Percentiles rank a stretch among this genome's conserved stretches.
phyloP scores from a whole-genome alignment of 2,329 filamentous ascomycete species.

The Chaetomiaceae sp. region DNA sequence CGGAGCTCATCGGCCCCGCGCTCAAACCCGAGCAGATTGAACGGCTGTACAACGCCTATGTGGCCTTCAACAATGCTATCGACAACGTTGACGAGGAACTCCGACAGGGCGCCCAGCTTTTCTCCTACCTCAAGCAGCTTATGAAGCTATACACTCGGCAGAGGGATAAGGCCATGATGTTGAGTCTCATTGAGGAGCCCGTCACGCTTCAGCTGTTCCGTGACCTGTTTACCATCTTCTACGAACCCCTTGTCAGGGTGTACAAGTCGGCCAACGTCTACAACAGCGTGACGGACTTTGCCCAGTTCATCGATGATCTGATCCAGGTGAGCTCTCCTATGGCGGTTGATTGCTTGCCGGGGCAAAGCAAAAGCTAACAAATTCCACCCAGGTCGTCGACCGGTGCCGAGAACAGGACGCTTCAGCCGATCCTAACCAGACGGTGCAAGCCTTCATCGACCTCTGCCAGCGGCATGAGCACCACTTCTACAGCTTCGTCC shows the following conservation, averaged over 20 bases:
- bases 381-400: conserved; percentile 62
- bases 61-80: conserved; percentile 91
- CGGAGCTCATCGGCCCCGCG: conserved; percentile 68
- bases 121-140: conserved; percentile 90
- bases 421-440: conserved; percentile 94
- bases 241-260: conserved; percentile 91
- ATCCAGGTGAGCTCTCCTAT: conserved; percentile 58
- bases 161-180: conserved; percentile 96
- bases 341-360: not conserved
- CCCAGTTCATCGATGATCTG: conserved; percentile 86
- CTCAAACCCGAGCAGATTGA: conserved; percentile 72
- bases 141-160: conserved; percentile 88
- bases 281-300: conserved; percentile 94
- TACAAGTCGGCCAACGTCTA: conserved; percentile 99
- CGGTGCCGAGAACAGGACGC: conserved; percentile 70
- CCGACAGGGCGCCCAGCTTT: conserved; percentile 83
- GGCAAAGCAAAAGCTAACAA: too few relatives aligned
- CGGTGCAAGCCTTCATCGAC: conserved; percentile 96
- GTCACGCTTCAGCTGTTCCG: conserved; percentile 95
- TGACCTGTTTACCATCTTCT: conserved; percentile 97
- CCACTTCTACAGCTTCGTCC: conserved; percentile 98
- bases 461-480: conserved; percentile 91
- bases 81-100: conserved; percentile 87
- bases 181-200: conserved; percentile 89
- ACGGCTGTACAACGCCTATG: conserved; percentile 87